A percentile compares a stretch with the other conserved stretches of the same genome.
Conservation (phyloP, 148 eudicot species). For the Simmondsia chinensis region DNA sequence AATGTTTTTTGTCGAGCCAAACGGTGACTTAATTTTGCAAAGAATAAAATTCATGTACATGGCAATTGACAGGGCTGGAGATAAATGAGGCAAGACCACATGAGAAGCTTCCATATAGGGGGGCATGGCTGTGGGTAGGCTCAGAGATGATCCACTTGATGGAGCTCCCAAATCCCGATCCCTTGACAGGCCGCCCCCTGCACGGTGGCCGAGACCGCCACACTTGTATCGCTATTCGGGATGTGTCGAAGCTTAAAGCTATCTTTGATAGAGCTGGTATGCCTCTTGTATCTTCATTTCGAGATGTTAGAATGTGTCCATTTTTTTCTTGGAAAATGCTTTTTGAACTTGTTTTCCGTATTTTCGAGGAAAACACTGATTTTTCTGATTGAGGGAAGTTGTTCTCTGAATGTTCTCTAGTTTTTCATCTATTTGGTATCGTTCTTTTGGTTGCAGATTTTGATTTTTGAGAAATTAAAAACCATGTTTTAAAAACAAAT, state of each 20-base stretch:
- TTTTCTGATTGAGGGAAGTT: too few relatives aligned
- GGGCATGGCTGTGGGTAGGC: constrained; percentile 99
- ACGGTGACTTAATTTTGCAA: too few relatives aligned
- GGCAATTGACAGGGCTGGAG: constrained; percentile 63
- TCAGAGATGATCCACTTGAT: constrained; percentile 94
- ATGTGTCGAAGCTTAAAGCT: constrained; percentile 77
- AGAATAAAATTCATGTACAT: too few relatives aligned
- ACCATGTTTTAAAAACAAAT: not conserved
- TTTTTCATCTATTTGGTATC: not conserved
- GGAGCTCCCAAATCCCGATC: constrained; percentile 99
- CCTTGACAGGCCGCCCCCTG: constrained; percentile 81
- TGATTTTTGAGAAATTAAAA: not conserved
- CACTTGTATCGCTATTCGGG: constrained; percentile 63
- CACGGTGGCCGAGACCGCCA: constrained; percentile 98
- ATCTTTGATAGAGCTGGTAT: constrained; percentile 78
- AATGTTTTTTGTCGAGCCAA: too few relatives aligned
- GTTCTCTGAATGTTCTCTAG: too few relatives aligned
- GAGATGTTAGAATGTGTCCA: too few relatives aligned
- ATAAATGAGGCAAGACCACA: constrained; percentile 96
- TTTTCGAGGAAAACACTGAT: too few relatives aligned
- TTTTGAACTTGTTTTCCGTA: too few relatives aligned
- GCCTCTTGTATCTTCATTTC: not conserved
- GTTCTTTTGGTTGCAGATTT: too few relatives aligned
- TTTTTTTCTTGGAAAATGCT: too few relatives aligned
- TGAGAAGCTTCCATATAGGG: constrained; percentile 94